Conservation (phyloP, 805 yeast genomes). For the Saccharomyces eubayanus region DNA sequence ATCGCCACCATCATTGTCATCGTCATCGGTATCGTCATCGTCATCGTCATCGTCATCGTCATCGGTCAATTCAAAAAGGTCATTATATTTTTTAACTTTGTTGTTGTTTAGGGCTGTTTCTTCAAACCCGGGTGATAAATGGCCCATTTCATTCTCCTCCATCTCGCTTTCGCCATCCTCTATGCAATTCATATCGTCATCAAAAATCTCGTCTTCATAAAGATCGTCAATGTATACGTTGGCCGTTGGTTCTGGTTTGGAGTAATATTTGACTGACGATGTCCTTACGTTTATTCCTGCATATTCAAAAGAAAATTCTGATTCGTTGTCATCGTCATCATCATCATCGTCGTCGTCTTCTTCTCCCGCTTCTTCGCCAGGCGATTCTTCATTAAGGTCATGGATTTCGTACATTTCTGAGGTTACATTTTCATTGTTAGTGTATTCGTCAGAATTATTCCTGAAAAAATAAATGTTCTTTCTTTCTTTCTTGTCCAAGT, state of each 20-base stretch:
- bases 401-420: not conserved
- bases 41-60: conserved; percentile 7
- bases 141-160: not conserved
- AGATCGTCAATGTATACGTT: conserved; percentile 33
- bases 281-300: conserved; percentile 42
- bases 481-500: not conserved
- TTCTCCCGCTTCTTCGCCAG: conserved; percentile 7
- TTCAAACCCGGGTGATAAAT: not conserved
- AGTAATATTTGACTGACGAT: conserved; percentile 45
- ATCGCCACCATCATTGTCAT: conserved; percentile 2
- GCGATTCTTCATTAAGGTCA: not conserved
- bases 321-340: conserved; percentile 20
- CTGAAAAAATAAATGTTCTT: not conserved
- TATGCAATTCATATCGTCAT: conserved; percentile 33
- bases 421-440: not conserved
- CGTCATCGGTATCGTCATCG: conserved; percentile 15
- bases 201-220: conserved; percentile 35
- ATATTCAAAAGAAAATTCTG: conserved; percentile 44
- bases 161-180: conserved; percentile 1
- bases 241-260: conserved; percentile 25
- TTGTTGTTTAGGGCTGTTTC: not conserved
- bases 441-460: not conserved
- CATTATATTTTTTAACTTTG: conserved; percentile 14
- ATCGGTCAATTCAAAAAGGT: conserved; percentile 21
- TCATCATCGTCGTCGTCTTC: conserved; percentile 6